Percentiles rank a stretch among this genome's conserved stretches.
Evolutionary conservation across 1,139 yeast species (phyloP).

Genomic region (Candida frijolesensis): DNA sequence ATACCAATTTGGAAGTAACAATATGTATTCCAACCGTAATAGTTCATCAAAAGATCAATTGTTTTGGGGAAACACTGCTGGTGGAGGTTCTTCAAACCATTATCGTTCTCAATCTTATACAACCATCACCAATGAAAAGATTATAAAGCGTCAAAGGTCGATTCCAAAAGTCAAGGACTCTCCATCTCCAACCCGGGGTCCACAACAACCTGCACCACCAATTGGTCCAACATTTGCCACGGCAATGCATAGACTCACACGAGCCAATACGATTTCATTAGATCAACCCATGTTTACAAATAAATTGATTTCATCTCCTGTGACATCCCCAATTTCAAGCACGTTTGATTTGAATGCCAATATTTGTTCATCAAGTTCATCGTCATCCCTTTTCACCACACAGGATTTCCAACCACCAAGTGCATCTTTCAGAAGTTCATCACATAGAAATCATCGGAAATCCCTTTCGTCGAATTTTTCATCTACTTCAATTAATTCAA

Average conservation of each 20-base stretch:
- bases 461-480: constrained; percentile 28
- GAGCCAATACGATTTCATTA: constrained; percentile 21
- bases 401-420: constrained; percentile 37
- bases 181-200: not conserved
- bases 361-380: not conserved
- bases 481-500: constrained; percentile 22
- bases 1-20: constrained; percentile 20
- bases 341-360: constrained; percentile 9
- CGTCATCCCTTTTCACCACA: not conserved
- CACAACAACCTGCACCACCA: not conserved
- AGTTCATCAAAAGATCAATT: constrained; percentile 1
- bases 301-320: constrained; percentile 4
- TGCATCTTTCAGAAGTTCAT: constrained; percentile 26
- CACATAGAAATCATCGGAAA: constrained; percentile 19
- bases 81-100: constrained; percentile 17
- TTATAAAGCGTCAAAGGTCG: constrained; percentile 40
- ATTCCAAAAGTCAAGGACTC: constrained; percentile 16
- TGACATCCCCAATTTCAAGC: constrained; percentile 14
- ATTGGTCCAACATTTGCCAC: not conserved
- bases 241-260: constrained; percentile 16
- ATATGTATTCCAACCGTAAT: not conserved
- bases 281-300: constrained; percentile 22
- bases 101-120: constrained; percentile 34
- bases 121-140: constrained; percentile 36
- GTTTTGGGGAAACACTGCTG: not conserved